Base-by-base conservation (phyloP, 169 alveolate species). In the Babesia sp. region DNA sequence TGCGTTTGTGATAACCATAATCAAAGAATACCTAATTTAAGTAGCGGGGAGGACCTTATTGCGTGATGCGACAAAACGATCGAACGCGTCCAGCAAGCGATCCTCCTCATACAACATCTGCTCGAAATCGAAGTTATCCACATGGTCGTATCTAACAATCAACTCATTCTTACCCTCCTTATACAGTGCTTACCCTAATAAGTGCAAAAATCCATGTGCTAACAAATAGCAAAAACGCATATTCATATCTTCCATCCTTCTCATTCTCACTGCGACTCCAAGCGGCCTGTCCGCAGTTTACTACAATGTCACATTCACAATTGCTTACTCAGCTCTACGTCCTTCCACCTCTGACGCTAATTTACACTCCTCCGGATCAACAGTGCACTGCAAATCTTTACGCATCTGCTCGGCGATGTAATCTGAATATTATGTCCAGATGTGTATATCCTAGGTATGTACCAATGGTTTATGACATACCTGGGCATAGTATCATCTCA, bases 181-280 rank as follows among this genome's bases (percentile, higher is more conserved):
- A 46, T 24, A 41, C 9, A 16, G 29, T 4, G 22, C 76, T 31
- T 70, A 79, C 87, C 89, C 89, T n/a, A 81, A 34, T 14, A 81
- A 53, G 45, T 81, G 89, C 60, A 81, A 48, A 20, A 81, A n/a
- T 9, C 89, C 89, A 46, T 81, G 89, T 4, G 85, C 84, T n/a
- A 81, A 46, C 24, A 81, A 50, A 28, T 56, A 81, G 41, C 89
- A 71, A 39, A 81, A 44, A 54, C 85, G 71, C 53, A 57, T 12
- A 46, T 71, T 71, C 20, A 81, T 34, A 34, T 81, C 85, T n/a
- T 46, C 18, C 18, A 72, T 22, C 0, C 61, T 66, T 42, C 56
- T 28, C 41, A 72, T 51, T 4, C 85, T 31, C 37, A 36, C 54
- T 3, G 89, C 89, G 1, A 81, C 89, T 2, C 89, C 89, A 12